phyloP scores from a whole-genome alignment of 768 basidiomycete genomes.

The Mycena maculata region DNA sequence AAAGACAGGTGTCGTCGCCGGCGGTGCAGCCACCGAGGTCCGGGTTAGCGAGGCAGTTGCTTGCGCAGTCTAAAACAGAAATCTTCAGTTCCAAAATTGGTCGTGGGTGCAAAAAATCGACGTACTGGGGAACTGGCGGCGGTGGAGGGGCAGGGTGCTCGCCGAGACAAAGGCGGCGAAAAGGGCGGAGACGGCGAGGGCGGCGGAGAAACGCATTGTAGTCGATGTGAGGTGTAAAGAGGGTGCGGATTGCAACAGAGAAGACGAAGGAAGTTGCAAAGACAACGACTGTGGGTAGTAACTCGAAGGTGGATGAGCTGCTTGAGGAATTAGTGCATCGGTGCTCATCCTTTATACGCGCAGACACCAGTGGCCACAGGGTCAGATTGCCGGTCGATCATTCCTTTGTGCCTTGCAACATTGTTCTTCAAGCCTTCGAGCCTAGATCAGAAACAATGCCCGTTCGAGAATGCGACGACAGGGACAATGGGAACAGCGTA shows the following conservation, averaged over 20 bases:
- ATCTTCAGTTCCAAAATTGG: background rate
- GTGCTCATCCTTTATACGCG: slow-evolving; percentile 15
- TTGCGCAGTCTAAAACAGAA: slow-evolving; percentile 60
- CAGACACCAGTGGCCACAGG: slow-evolving; percentile 4
- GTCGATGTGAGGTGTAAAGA: slow-evolving; percentile 35
- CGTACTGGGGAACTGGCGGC: slow-evolving; percentile 56
- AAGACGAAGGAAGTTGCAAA: slow-evolving; percentile 40
- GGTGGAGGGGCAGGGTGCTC: slow-evolving; percentile 39
- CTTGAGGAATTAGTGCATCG: slow-evolving; percentile 15
- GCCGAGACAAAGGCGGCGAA: slow-evolving; percentile 56
- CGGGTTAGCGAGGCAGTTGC: slow-evolving; percentile 58
- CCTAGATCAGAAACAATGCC: too few species aligned
- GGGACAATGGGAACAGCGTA: too few species aligned
- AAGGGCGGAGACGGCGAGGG: slow-evolving; percentile 52
- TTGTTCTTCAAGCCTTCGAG: slow-evolving; percentile 4
- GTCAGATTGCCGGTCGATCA: slow-evolving; percentile 1
- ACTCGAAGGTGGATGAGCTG: slow-evolving; percentile 29
- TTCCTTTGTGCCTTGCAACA: slow-evolving; percentile 13
- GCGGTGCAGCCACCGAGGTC: slow-evolving; percentile 57
- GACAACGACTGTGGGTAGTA: slow-evolving; percentile 30
- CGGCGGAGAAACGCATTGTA: slow-evolving; percentile 67
- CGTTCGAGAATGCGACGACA: too few species aligned
- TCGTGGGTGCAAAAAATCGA: slow-evolving; percentile 1
- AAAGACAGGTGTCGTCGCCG: slow-evolving; percentile 70
- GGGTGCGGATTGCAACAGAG: slow-evolving; percentile 37